These are phyloP conservation scores for Rhynchosporium agropyri DNA, from an alignment of 2,329 filamentous ascomycete species.

Conservation along the genomic window DNA sequence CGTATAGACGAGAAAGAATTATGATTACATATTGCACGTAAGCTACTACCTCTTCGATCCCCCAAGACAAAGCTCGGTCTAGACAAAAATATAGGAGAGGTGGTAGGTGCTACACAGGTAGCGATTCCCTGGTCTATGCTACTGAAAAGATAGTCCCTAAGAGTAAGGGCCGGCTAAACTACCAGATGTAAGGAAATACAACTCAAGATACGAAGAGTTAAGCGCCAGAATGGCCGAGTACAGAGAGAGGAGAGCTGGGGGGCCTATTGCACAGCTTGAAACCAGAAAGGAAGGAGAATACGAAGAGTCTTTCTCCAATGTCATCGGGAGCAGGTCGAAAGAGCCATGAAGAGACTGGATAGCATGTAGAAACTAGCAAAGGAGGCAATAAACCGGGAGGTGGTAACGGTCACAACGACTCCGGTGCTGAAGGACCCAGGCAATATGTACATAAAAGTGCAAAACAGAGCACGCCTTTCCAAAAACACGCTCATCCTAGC, in stretches of 20 bases:
- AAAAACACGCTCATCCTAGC: slow-evolving; percentile 24
- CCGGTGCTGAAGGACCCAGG: not conserved
- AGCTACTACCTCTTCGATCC: not conserved
- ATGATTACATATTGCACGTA: not conserved
- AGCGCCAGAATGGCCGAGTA: not conserved
- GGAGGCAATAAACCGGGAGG: not conserved
- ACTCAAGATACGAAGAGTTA: slow-evolving; percentile 5
- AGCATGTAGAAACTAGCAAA: not conserved
- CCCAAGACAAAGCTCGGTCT: not conserved
- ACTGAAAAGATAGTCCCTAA: slow-evolving; percentile 3
- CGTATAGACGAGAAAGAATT: not conserved
- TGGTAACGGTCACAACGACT: not conserved
- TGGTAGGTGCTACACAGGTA: not conserved
- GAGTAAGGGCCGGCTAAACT: not conserved
- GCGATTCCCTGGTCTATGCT: not conserved
- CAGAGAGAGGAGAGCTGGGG: slow-evolving; percentile 13
- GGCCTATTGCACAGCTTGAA: slow-evolving; percentile 6
- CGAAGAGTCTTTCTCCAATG: not conserved
- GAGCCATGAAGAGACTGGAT: not conserved
- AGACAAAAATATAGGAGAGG: not conserved
- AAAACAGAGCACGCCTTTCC: slow-evolving; percentile 17
- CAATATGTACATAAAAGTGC: not conserved
- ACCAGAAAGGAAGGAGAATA: slow-evolving; percentile 10
- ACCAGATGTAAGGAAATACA: slow-evolving; percentile 9
- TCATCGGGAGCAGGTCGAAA: not conserved